These are phyloP conservation scores for Hyphochytrium catenoides DNA, from an alignment of 352 stramenopile species.

Conservation along the genomic window DNA sequence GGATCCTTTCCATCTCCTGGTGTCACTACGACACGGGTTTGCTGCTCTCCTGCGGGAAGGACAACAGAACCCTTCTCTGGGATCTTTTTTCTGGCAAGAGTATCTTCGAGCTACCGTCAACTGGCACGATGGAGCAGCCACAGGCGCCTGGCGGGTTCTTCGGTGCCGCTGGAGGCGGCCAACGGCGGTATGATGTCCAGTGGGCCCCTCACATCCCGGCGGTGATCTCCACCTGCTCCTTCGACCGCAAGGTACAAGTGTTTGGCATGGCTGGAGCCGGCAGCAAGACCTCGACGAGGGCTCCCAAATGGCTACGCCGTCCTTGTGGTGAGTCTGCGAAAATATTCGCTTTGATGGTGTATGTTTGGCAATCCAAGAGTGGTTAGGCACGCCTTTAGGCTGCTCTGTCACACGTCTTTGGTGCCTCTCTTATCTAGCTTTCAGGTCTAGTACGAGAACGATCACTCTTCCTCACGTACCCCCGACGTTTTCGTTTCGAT, in stretches of 20 bases:
- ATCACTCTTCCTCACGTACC: too few relatives aligned
- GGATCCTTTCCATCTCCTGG: constrained; percentile 90
- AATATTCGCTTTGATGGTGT: too few relatives aligned
- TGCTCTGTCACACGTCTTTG: too few relatives aligned
- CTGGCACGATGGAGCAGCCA: constrained; percentile 21
- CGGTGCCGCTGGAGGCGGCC: constrained; percentile 32
- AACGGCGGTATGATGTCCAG: constrained; percentile 78
- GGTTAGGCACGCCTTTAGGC: too few relatives aligned
- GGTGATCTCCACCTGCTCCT: constrained; percentile 81
- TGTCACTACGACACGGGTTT: constrained; percentile 84
- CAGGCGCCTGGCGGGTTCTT: constrained; percentile 49
- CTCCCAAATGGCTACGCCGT: constrained; percentile 83
- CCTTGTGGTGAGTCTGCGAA: constrained; percentile 62
- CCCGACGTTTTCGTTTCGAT: too few relatives aligned
- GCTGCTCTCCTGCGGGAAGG: constrained; percentile 80
- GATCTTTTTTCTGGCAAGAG: constrained; percentile 79
- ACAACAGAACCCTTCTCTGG: constrained; percentile 95
- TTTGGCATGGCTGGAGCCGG: constrained; percentile 48
- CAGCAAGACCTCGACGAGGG: constrained; percentile 41
- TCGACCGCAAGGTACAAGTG: constrained; percentile 91
- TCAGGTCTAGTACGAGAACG: too few relatives aligned
- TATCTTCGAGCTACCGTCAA: constrained; percentile 76
- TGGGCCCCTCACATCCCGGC: constrained; percentile 84
- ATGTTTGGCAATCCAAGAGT: too few relatives aligned
- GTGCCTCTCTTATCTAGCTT: too few relatives aligned